Conservation (phyloP, 306 rosid genomes). For the Urtica urens region DNA sequence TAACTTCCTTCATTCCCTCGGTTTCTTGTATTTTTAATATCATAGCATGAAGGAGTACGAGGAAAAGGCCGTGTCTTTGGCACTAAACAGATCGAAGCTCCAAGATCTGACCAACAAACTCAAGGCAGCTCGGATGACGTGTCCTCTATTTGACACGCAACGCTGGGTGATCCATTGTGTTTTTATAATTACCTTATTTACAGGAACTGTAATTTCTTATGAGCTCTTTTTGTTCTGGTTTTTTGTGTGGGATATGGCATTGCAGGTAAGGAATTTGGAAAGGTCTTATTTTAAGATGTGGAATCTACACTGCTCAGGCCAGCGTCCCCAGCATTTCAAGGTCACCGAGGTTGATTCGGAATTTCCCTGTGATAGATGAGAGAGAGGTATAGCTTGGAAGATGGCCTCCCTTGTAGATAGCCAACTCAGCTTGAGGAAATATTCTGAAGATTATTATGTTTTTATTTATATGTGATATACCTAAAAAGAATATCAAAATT, state of each 20-base stretch:
- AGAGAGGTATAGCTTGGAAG: not conserved
- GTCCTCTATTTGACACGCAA: constrained; percentile 86
- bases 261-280: constrained; percentile 42
- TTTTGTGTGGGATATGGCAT: too few species aligned
- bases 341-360: constrained; percentile 31
- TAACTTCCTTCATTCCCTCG: too few species aligned
- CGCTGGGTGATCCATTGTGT: constrained; percentile 63
- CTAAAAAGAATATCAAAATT: not conserved
- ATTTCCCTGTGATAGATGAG: constrained; percentile 30
- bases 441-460: not conserved
- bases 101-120: constrained; percentile 63
- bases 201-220: not conserved
- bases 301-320: constrained; percentile 39
- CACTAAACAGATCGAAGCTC: constrained; percentile 70
- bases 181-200: not conserved
- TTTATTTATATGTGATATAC: too few species aligned
- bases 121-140: constrained; percentile 65
- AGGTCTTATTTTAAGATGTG: constrained; percentile 40
- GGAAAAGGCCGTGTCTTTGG: constrained; percentile 82
- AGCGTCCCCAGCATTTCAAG: constrained; percentile 35
- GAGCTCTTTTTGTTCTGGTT: not conserved
- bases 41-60: constrained; percentile 79
- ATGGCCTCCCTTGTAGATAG: constrained; percentile 38
- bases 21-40: not conserved
- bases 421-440: not conserved